Evolutionary conservation across 2,329 filamentous ascomycete genomes (phyloP), one percentile per base, ranked within the genome.

Genomic region (Colletotrichum sublineola): DNA sequence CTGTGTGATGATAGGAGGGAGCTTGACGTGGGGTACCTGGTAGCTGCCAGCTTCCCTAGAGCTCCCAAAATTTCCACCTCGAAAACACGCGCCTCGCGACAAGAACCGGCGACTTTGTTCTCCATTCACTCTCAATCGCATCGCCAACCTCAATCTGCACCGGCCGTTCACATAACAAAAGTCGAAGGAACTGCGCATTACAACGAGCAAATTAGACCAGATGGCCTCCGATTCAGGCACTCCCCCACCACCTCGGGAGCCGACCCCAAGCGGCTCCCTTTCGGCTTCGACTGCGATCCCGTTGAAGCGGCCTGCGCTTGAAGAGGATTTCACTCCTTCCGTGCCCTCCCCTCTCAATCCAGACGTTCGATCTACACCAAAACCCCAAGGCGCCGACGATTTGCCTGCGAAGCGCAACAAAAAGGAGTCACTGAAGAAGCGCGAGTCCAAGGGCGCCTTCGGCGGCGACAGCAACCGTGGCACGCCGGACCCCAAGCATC

Each of bases 281-380:
- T 48, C 75, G 38, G 52, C 70, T 83, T 75, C 87, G 80, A 82
- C 86, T 63, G 85, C 86, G 12, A 83, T 92, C 33, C 89, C 91
- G 4, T 87, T 92, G 78, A 93, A 93, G 77, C 90, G 91, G 71
- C 60, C 70, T 56, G 83, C 85, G 31, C 85, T 92, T 40, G 91
- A 93, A 73, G 92, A 93, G 77, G 90, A 90, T 78, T 91, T 95
- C 80, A 87, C 87, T 73, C 93, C 93, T 5, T 87, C 90, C 15
- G 86, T 94, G 2, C 90, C 93, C 3, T 95, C 93, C 14, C 93
- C 93, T 38, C 87, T 95, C 74, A 95, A 95, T 76, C 90, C 91
- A 58, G 90, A 92, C 57, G 86, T 87, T 74, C 88, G 79, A 73
- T 76, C 79, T 12, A 78, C 78, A 67, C 77, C 81, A 3, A 81